Percentiles rank a stretch among this genome's conserved stretches.
phyloP scores from a whole-genome alignment of 257 asterid genomes.

The Mitragyna speciosa region DNA sequence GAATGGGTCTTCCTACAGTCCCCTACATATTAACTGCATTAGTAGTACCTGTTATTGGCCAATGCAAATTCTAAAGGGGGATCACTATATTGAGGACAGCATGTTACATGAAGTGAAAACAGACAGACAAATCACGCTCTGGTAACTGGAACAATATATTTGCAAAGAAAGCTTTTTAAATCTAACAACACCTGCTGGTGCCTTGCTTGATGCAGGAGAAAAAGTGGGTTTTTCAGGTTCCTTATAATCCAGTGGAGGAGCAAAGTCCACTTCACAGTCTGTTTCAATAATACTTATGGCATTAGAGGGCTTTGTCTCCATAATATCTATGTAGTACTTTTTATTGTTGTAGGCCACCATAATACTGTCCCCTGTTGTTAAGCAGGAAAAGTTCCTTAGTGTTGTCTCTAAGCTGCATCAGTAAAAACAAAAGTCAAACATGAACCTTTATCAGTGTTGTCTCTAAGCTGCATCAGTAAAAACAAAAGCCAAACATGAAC shows the following conservation, averaged over 20 bases:
- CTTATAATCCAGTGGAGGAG: slow-evolving; percentile 97
- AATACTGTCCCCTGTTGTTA: slow-evolving; percentile 92
- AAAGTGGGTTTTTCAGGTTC: slow-evolving; percentile 78
- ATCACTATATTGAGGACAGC: background rate
- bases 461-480: slow-evolving; percentile 71
- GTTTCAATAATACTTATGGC: slow-evolving; percentile 94
- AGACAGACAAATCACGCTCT: background rate
- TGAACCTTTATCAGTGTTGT: slow-evolving; percentile 42
- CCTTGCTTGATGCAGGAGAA: slow-evolving; percentile 53
- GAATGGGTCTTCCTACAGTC: no score
- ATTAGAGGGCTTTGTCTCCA: slow-evolving; percentile 93
- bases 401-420: slow-evolving; percentile 93
- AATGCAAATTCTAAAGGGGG: no score
- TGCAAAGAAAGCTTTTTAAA: background rate
- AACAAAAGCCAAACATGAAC: slow-evolving; percentile 11
- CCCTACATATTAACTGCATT: no score
- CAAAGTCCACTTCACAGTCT: slow-evolving; percentile 99
- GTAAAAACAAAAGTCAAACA: slow-evolving; percentile 12
- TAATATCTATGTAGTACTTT: slow-evolving; percentile 87
- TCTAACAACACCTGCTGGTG: slow-evolving; percentile 38
- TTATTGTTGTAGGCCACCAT: slow-evolving; percentile 98
- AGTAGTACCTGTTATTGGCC: no score
- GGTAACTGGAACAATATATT: background rate
- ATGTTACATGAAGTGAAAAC: background rate
- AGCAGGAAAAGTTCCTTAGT: slow-evolving; percentile 93